Evolutionary conservation across 805 yeast genomes (phyloP).

Genomic region (Barnettozyma sucrosica): DNA sequence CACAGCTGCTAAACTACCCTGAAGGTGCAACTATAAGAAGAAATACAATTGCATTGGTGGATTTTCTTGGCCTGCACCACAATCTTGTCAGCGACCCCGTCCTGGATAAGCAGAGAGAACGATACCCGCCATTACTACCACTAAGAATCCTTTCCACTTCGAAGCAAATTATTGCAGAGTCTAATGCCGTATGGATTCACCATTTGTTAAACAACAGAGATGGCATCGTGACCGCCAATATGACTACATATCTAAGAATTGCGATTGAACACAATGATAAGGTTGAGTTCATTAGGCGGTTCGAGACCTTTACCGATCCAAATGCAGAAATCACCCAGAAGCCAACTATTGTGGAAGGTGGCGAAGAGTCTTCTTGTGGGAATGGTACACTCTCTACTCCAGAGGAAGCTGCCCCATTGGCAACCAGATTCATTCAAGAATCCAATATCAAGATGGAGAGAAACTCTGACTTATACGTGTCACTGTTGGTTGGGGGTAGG

Average conservation of each 20-base stretch:
- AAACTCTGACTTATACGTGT: constrained; percentile 17
- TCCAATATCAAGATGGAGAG: constrained; percentile 15
- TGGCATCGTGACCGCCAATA: constrained; percentile 35
- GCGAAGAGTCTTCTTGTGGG: constrained; percentile 17
- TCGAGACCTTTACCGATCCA: constrained; percentile 31
- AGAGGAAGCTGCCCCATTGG: constrained; percentile 10
- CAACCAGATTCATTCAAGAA: constrained; percentile 5
- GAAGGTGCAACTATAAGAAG: constrained; percentile 43
- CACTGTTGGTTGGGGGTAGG: constrained; percentile 46
- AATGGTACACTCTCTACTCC: constrained; percentile 5
- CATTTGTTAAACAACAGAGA: constrained; percentile 39
- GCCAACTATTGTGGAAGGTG: constrained; percentile 5
- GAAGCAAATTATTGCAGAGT: constrained; percentile 58
- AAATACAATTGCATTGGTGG: constrained; percentile 39
- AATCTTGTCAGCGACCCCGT: constrained; percentile 11
- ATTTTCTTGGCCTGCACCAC: constrained; percentile 29
- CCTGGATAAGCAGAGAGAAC: constrained; percentile 15
- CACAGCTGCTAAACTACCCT: constrained; percentile 36
- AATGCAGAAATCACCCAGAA: constrained; percentile 17
- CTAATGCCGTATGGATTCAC: constrained; percentile 69
- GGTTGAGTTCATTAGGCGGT: constrained; percentile 32
- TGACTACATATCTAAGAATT: constrained; percentile 49
- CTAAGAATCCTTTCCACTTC: constrained; percentile 34
- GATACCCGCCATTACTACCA: constrained; percentile 67
- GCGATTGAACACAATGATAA: constrained; percentile 32